Base-by-base conservation (phyloP, 108 stramenopile genomes). In the Discostella pseudostelligera region DNA sequence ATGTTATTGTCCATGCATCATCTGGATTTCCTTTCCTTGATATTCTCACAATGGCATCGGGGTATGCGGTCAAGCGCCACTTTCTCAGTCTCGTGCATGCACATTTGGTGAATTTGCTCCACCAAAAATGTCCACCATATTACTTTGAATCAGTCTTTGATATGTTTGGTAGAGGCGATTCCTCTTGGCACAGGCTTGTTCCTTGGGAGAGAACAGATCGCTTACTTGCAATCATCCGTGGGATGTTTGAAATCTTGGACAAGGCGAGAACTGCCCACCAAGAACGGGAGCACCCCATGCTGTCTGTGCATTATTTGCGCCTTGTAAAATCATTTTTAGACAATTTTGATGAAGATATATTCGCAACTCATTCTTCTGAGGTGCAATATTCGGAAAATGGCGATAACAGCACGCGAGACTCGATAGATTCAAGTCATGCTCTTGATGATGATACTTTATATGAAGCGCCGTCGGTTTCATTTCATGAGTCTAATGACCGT, bases 71-170 rank as follows among this genome's bases (percentile, higher is more conserved):
- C 3, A 63, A 59, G 28, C 75, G 75, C 4, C 75, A 76, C 49
- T 76, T 69, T 51, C 36, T 69, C 13, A 35, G 61, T 2, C 63
- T 76, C 12, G 32, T 76, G 47, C 68, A 67, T 22, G 17, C 43
- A 0, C 54, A 69, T 28, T 43, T 76, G 67, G 25, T 76, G 16
- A 56, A 62, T 21, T 24, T 76, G 14, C 8, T 64, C 20, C 64
- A 57, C 46, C 61, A 69, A 32, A 56, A 17, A 16, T 58, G 61
- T 24, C 67, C 62, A 8, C n/a, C 60, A 16, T 67, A 57, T 57
- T 68, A 76, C 65, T 76, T 65, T 59, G 74, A 76, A 64, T 57
- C 66, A 3, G 56, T 76, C 3, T 69, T 64, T 55, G 75, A 69
- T 20, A 59, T 76, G 39, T 69, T 76, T 65, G 75, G 75, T 36